Conservation (phyloP, 306 rosid species). For the Dryas octopetala region DNA sequence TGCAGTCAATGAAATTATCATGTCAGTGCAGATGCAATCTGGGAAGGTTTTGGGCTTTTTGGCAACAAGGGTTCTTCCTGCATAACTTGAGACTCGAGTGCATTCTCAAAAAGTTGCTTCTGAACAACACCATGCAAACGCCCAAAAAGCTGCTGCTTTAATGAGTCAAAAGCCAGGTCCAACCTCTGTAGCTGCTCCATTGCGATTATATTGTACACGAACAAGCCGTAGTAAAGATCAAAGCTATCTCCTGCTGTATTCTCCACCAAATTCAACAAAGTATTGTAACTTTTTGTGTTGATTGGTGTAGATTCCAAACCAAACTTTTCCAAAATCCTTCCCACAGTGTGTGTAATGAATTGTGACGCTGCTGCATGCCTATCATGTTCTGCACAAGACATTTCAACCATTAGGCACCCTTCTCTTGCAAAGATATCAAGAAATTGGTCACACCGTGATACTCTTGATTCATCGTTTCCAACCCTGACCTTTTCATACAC, state of each 20-base stretch:
- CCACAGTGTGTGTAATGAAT: background rate
- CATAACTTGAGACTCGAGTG: background rate
- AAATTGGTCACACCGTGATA: background rate
- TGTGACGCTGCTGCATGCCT: background rate
- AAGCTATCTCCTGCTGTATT: background rate
- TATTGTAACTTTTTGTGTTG: background rate
- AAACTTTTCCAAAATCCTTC: background rate
- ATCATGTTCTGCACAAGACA: constrained; percentile 14
- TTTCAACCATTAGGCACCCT: constrained; percentile 9
- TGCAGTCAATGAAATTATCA: background rate
- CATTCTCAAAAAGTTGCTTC: background rate
- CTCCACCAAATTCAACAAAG: constrained; percentile 7
- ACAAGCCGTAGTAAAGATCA: constrained; percentile 6
- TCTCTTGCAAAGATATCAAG: constrained; percentile 5
- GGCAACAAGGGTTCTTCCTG: background rate
- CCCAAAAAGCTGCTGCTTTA: background rate
- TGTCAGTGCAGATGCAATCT: background rate
- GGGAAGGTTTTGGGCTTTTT: background rate
- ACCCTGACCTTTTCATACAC: background rate
- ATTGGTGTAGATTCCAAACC: background rate
- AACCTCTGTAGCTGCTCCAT: background rate
- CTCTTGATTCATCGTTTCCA: background rate
- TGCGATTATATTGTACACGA: background rate
- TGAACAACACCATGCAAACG: background rate
- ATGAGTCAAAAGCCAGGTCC: background rate